Conservation (phyloP, 225 moss, liverwort and hornwort genomes). For the Marchantia polymorpha region DNA sequence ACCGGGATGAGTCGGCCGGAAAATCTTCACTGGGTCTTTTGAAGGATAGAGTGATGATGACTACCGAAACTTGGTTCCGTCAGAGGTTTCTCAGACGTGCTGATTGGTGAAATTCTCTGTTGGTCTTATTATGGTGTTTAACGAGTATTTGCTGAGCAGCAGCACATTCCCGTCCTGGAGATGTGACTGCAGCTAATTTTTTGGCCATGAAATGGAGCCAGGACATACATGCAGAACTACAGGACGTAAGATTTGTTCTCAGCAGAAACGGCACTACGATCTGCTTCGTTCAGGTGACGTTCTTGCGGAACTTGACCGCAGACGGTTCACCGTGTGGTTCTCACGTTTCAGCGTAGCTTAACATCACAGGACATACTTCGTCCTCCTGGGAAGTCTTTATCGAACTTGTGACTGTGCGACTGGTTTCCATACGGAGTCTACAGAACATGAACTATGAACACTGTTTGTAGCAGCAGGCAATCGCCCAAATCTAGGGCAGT, state of each 20-base stretch:
- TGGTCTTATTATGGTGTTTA: neutral
- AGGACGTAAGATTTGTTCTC: too few relatives aligned
- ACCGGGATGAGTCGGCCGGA: neutral
- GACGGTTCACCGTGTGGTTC: neutral
- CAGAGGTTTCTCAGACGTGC: constrained; percentile 29
- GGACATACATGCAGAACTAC: too few relatives aligned
- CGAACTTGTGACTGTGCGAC: neutral
- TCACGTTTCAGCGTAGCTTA: neutral
- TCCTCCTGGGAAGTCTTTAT: neutral
- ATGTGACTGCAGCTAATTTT: too few relatives aligned
- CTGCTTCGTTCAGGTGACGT: neutral
- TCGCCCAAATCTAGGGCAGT: neutral
- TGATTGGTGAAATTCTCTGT: constrained; percentile 17
- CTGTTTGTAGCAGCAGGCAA: constrained; percentile 1
- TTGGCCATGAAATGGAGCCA: too few relatives aligned
- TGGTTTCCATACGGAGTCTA: neutral
- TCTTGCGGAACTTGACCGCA: neutral
- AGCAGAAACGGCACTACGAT: neutral
- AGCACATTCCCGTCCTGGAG: too few relatives aligned
- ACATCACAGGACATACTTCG: neutral
- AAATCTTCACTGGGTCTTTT: neutral
- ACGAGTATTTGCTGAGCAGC: too few relatives aligned
- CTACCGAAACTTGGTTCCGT: constrained; percentile 31
- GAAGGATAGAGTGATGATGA: constrained; percentile 14
- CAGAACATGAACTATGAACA: neutral